Evolutionary conservation across 768 basidiomycete species (phyloP), one percentile per base, ranked within the genome.

Genomic region (Cystobasidium ongulense): DNA sequence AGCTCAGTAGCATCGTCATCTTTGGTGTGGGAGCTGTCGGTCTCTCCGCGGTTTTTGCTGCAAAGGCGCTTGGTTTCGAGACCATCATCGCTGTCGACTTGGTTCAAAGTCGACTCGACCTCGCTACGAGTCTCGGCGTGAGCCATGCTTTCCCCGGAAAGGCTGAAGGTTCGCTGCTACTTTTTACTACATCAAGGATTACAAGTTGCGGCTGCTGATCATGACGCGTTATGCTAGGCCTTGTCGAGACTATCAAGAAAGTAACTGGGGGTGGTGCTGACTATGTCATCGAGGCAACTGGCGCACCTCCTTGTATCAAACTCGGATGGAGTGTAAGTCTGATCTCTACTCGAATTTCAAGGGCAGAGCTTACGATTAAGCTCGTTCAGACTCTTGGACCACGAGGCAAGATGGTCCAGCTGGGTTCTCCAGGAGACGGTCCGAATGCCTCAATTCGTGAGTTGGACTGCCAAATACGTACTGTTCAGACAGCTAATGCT

Each of bases 1-100:
- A 29, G 0, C 0, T 33, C 1, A 27, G 41, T n/a, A 66, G 63
- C 1, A 62, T 79, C 66, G 65, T 65, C 70, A 38, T 78, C 38
- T 75, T 75, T 41, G 78, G 78, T 0, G 63, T 75, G 13, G 78
- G 77, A 0, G 78, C 77, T 0, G 78, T 78, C 11, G 78, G 77
- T 1, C 72, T 75, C 17, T 75, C 74, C n/a, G 76, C 77, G 15
- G 36, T 77, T 1, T 78, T 76, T 54, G 78, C 78, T 0, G 76
- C 78, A 1, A 59, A 43, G 0, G 63, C 74, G 18, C 72, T 77
- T 36, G 31, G 57, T 1, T n/a, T 78, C 52, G 11, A 33, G 23
- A 76, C 61, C 18, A 76, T 78, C 59, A 74, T 79, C 74, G 75
- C 63, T 33, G 75, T 79, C 35, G 78, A 79, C 50, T 72, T 79